Conservation (phyloP, 345 rosid genomes). For the Sisymbrium irio region DNA sequence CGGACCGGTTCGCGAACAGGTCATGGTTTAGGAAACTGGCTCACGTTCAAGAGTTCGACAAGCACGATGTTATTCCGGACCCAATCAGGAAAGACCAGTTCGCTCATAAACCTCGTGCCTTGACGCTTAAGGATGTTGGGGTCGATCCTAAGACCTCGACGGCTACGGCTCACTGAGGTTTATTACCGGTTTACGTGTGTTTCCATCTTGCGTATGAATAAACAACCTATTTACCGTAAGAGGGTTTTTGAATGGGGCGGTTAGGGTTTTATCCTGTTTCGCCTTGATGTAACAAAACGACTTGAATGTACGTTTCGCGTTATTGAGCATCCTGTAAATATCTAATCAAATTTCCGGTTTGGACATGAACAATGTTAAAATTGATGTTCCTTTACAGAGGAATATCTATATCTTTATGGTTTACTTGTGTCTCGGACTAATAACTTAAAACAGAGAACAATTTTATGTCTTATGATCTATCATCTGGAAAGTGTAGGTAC, state of each 20-base stretch:
- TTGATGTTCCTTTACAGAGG: too few relatives aligned
- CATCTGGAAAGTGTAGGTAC: too few relatives aligned
- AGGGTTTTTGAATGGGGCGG: background rate
- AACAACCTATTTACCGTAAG: background rate
- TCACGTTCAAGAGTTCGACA: constrained; percentile 51
- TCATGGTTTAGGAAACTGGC: constrained; percentile 77
- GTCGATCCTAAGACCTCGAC: constrained; percentile 43
- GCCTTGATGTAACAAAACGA: background rate
- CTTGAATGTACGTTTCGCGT: background rate
- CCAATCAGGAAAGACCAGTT: constrained; percentile 41
- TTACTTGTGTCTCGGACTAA: too few relatives aligned
- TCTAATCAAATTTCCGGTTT: background rate
- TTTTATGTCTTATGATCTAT: too few relatives aligned
- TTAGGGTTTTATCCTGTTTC: background rate
- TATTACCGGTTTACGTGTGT: background rate
- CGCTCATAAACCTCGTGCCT: constrained; percentile 38
- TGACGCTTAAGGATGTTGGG: constrained; percentile 60
- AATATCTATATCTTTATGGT: too few relatives aligned
- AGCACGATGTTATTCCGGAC: constrained; percentile 30
- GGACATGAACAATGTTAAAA: too few relatives aligned
- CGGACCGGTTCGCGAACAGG: constrained; percentile 41
- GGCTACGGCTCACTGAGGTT: constrained; percentile 10
- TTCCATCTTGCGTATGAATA: background rate
- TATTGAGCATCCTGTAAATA: background rate
- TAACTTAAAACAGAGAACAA: too few relatives aligned